phyloP scores from a whole-genome alignment of 2,329 filamentous ascomycete genomes.

The Spiromastix sp. region DNA sequence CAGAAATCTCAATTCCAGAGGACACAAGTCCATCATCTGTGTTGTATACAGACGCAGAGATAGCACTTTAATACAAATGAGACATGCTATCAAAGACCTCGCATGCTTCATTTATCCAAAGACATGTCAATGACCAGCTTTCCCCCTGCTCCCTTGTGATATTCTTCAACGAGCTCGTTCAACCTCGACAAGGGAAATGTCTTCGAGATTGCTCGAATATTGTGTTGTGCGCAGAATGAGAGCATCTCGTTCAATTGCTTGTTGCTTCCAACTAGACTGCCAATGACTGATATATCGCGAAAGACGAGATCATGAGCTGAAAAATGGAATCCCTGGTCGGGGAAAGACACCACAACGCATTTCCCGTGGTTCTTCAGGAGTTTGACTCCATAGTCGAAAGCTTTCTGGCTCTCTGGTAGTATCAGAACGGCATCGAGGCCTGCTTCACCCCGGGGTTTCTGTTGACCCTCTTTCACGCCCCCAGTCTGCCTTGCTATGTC shows the following conservation, averaged over 20 bases:
- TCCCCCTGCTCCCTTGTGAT: constrained; percentile 10
- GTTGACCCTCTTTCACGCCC: constrained; percentile 5
- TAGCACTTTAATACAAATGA: too few species aligned
- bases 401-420: constrained; percentile 37
- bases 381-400: constrained; percentile 37
- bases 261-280: constrained; percentile 13
- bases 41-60: too few species aligned
- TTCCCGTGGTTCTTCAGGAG: constrained; percentile 35
- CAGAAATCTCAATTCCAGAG: too few species aligned
- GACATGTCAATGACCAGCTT: constrained; percentile 11
- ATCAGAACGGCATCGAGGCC: constrained; percentile 39
- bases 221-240: constrained; percentile 11
- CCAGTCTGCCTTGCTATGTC: constrained; percentile 18
- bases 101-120: not conserved
- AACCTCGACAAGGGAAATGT: constrained; percentile 12
- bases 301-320: constrained; percentile 15
- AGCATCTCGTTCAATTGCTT: constrained; percentile 14
- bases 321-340: constrained; percentile 20
- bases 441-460: constrained; percentile 22
- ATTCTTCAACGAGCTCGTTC: constrained; percentile 15
- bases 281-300: constrained; percentile 15
- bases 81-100: too few species aligned
- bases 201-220: constrained; percentile 11
- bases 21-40: too few species aligned
- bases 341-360: constrained; percentile 40